These are phyloP conservation scores for Grosmannia penicillata DNA, from an alignment of 2,329 filamentous ascomycete species.

Conservation along the genomic window DNA sequence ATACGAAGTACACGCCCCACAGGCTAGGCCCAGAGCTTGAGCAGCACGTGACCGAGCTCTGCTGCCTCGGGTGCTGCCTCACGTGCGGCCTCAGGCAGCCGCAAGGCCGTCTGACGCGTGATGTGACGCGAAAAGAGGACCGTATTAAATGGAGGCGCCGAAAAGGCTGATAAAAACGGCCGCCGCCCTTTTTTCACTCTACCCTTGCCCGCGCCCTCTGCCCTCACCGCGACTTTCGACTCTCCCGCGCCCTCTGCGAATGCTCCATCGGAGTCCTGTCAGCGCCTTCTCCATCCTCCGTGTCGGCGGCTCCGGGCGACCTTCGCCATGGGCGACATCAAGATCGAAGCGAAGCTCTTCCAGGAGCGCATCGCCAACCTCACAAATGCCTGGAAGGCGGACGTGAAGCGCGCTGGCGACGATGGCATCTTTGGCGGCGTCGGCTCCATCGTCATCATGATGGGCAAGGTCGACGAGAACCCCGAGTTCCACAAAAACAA, in stretches of 20 bases:
- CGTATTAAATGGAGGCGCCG: constrained; percentile 1
- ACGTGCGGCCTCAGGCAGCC: neutral
- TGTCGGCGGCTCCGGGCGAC: constrained; percentile 9
- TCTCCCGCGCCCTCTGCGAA: no score
- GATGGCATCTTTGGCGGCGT: constrained; percentile 76
- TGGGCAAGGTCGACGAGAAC: constrained; percentile 87
- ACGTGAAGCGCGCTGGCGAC: constrained; percentile 70
- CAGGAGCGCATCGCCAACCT: constrained; percentile 84
- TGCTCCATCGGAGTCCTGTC: no score
- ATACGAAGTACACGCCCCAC: no score
- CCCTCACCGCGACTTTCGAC: neutral
- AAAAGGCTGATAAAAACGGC: neutral
- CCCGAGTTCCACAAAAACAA: constrained; percentile 90
- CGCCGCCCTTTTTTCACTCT: neutral
- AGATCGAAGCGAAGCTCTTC: constrained; percentile 87
- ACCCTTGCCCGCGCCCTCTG: neutral
- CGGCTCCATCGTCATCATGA: constrained; percentile 73
- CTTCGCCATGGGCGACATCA: constrained; percentile 60
- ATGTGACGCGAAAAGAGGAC: constrained; percentile 12
- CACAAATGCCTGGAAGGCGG: constrained; percentile 85
- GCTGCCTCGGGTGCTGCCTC: no score
- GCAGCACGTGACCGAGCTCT: no score
- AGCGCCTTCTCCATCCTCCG: neutral
- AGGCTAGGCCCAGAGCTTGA: no score
- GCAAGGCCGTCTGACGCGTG: constrained; percentile 10